Evolutionary conservation across 2,329 filamentous ascomycete species (phyloP), one percentile per base, ranked within the genome.

Genomic region (Diaporthe nobilis): DNA sequence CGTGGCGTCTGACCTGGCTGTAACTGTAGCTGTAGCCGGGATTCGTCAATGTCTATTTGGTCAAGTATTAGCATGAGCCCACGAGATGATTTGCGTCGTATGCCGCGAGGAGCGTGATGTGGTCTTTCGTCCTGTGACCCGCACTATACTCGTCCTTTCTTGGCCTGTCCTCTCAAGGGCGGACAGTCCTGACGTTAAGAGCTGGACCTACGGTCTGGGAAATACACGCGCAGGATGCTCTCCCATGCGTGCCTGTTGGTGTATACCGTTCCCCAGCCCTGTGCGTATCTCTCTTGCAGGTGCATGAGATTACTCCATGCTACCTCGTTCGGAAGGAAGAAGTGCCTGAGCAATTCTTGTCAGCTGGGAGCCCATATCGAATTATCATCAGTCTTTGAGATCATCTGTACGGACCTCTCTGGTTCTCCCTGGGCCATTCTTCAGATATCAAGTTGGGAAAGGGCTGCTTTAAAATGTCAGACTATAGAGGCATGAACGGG

Each of bases 171-270:
- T 39, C 37, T 39, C 37, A 39, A 39, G 37, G 37, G 37, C 9
- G 2, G 10, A 39, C 0, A 39, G 37, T 39, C 42, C 5, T 44
- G 42, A 17, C 1, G 20, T 13, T 20, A 2, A 25, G 49, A 10
- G 22, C 8, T 42, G 22, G 34, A 42, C 58, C 7, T 61, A 42
- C 58, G 22, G 2, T 15, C 7, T 42, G 58, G 58, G 58, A 61
- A 17, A n/a, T 61, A 42, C 34, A 42, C 34, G 13, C 20, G 12
- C 58, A 61, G 37, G 15, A 61, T 61, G 58, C 34, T 39, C 13
- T 39, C 37, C 58, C 58, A 61, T 39, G 58, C 37, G 58, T 61
- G 58, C 12, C 58, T 13, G 58, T 25, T 61, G n/a, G 58, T 8
- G 3, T 42, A 15, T n/a, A 25, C 13, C 37, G 22, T 10, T n/a